Base-by-base conservation (phyloP, 2,329 filamentous ascomycete genomes). In the Tolypocladium cylindrosporum region DNA sequence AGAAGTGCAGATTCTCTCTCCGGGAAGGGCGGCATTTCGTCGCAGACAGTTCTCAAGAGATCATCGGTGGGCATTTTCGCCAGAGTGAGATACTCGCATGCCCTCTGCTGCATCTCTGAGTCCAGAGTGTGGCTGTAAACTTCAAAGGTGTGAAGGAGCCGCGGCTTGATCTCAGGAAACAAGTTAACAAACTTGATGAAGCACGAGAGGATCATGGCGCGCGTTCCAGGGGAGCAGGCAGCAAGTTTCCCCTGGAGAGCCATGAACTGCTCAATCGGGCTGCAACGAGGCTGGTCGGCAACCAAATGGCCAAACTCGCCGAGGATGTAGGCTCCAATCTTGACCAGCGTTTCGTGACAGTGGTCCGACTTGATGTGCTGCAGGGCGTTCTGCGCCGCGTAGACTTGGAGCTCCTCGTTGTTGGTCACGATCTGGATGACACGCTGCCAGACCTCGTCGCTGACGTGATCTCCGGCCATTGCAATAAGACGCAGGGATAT, bases 351-450 rank as follows among this genome's bases (percentile, higher is more conserved):
- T 75, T 99, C 94, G 68, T 99, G 94, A 71, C 92, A 97, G 71
- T 93, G 89, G 60, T 96, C 90, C 21, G 87, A 86, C 72, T 96
- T 96, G 72, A 97, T 81, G 68, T 97, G 96, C 64, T 93, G 88
- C 45, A 99, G 77, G 27, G 94, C 91, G 66, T 95, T 95, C 69
- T 96, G 90, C 5, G 94, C 91, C 1, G 94, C 94, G 70, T 99
- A 99, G 0, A 96, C 88, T 73, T 99, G 94, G 13, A 99, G 81
- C 72, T 97, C 93, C 72, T 99, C 94, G 72, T 99, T 99, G 78
- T 99, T 99, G 57, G 94, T 97, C 59, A 97, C 92, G 65, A 99
- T 97, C 72, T 99, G 94, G 62, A 96, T 97, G 58, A 99, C 93
- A 66, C 94, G 87, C 72, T 99, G 94, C 94, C 94, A 99, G 21